phyloP scores from a whole-genome alignment of 805 yeast species.

The Saccharomycodes ludwigii region DNA sequence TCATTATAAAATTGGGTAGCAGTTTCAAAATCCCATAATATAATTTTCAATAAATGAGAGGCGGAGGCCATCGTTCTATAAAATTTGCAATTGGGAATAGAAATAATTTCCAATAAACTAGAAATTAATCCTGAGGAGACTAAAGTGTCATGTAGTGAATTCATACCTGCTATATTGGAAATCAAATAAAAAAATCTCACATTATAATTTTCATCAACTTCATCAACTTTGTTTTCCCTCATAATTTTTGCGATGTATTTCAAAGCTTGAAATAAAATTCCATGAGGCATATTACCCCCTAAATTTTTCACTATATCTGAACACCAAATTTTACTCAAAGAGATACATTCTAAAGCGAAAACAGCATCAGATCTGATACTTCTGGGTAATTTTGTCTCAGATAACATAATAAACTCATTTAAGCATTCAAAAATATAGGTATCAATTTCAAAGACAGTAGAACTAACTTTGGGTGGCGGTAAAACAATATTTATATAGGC shows the following conservation, averaged over 20 bases:
- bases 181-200: slow-evolving; percentile 45
- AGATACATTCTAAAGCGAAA: slow-evolving; percentile 55
- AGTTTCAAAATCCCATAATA: slow-evolving; percentile 33
- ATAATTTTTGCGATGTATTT: slow-evolving; percentile 46
- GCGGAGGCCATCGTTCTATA: slow-evolving; percentile 54
- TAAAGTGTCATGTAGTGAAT: slow-evolving; percentile 41
- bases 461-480: slow-evolving; percentile 44
- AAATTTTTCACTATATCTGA: slow-evolving; percentile 64
- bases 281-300: slow-evolving; percentile 83
- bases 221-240: slow-evolving; percentile 25
- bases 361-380: slow-evolving; percentile 48
- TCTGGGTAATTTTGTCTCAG: slow-evolving; percentile 39
- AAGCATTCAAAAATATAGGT: slow-evolving; percentile 57
- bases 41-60: slow-evolving; percentile 39
- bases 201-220: slow-evolving; percentile 36
- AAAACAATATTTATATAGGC: slow-evolving; percentile 50
- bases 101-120: slow-evolving; percentile 49
- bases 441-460: slow-evolving; percentile 59
- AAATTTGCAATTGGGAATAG: slow-evolving; percentile 36
- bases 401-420: slow-evolving; percentile 59
- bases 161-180: slow-evolving; percentile 47
- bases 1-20: slow-evolving; percentile 51
- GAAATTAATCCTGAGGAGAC: slow-evolving; percentile 67
- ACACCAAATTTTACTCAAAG: slow-evolving; percentile 57
- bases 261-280: slow-evolving; percentile 60